Percentiles rank a stretch among this genome's conserved stretches.
phyloP scores from a whole-genome alignment of 2,329 filamentous ascomycete genomes.

The Penicillium concentricum region DNA sequence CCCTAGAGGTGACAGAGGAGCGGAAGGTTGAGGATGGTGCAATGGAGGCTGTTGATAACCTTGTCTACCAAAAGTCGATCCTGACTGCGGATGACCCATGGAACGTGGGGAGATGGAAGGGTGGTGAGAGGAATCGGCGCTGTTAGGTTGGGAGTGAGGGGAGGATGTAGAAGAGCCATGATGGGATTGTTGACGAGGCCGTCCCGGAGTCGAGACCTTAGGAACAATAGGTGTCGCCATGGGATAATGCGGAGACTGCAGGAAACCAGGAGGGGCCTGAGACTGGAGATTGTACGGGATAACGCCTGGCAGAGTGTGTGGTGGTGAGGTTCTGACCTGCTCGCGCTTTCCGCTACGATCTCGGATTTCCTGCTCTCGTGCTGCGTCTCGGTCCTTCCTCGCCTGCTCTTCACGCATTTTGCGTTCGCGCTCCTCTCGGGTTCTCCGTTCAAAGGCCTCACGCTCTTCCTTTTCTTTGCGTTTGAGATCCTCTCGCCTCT shows the following conservation, averaged over 20 bases:
- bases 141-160: constrained; percentile 54
- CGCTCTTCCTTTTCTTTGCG: constrained; percentile 71
- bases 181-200: constrained; percentile 74
- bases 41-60: constrained; percentile 50
- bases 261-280: constrained; percentile 49
- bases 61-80: constrained; percentile 64
- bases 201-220: constrained; percentile 77
- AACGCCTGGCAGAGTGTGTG: constrained; percentile 56
- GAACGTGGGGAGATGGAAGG: constrained; percentile 61
- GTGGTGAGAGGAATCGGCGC: constrained; percentile 58
- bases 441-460: constrained; percentile 64
- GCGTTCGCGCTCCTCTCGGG: constrained; percentile 63
- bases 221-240: constrained; percentile 77
- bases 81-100: constrained; percentile 64
- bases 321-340: constrained; percentile 53
- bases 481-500: constrained; percentile 66
- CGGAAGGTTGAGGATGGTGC: constrained; percentile 59
- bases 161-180: constrained; percentile 70
- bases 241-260: constrained; percentile 75
- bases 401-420: constrained; percentile 45
- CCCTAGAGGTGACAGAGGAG: constrained; percentile 65
- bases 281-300: constrained; percentile 56
- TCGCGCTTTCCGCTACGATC: constrained; percentile 35
- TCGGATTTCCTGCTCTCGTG: constrained; percentile 50
- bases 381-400: constrained; percentile 59